Percentiles rank a stretch among this genome's conserved stretches.
Conservation (phyloP, 2,329 filamentous ascomycete genomes). For the Colletotrichum limetticola region DNA sequence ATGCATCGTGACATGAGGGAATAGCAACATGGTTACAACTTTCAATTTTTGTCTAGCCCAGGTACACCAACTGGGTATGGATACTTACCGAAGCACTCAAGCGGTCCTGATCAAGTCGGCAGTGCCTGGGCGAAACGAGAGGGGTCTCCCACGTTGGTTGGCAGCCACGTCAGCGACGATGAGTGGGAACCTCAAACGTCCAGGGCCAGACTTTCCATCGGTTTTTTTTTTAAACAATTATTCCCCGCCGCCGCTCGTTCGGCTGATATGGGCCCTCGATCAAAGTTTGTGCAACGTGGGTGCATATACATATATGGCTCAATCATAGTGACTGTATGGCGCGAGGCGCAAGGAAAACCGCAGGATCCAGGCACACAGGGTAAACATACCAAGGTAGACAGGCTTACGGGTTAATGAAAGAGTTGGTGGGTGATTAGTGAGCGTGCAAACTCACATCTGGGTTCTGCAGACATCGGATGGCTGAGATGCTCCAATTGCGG, state of each 20-base stretch:
- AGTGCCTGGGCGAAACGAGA: background rate
- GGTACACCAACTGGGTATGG: background rate
- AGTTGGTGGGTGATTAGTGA: background rate
- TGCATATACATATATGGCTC: background rate
- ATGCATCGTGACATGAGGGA: background rate
- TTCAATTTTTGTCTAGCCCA: background rate
- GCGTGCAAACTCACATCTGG: background rate
- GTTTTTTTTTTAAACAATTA: background rate
- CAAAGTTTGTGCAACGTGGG: background rate
- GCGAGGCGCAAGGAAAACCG: background rate
- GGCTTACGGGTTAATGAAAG: background rate
- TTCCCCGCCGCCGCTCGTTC: background rate
- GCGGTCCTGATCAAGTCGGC: background rate
- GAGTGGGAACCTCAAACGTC: background rate
- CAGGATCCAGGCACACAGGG: background rate
- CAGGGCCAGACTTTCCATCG: background rate
- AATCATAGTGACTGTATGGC: background rate
- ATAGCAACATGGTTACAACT: background rate
- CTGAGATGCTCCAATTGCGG: background rate
- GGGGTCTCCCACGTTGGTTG: background rate
- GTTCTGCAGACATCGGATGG: background rate
- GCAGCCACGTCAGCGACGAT: constrained; percentile 18
- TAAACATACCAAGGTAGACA: background rate
- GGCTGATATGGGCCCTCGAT: background rate
- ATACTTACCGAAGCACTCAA: too few species aligned